phyloP scores from a whole-genome alignment of 164 flowering plant species.

The Nymphaea colorata region DNA sequence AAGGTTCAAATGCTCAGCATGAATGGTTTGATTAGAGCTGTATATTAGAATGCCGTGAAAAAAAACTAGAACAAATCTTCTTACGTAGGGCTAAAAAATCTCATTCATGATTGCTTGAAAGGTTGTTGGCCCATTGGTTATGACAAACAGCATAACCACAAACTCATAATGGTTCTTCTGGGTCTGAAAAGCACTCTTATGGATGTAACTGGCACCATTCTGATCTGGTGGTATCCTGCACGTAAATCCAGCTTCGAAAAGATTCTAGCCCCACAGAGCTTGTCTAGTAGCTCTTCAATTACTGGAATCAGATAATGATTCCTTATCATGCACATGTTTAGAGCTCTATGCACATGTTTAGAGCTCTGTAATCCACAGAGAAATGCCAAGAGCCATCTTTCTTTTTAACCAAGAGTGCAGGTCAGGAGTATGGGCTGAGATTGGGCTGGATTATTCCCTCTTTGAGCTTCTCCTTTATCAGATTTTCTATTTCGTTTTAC shows the following conservation, averaged over 20 bases:
- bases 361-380: background rate
- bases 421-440: background rate
- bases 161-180: constrained; percentile 4
- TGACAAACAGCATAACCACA: constrained; percentile 4
- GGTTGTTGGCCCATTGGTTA: background rate
- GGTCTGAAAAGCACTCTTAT: background rate
- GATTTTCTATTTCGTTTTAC: background rate
- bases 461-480: background rate
- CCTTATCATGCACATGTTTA: background rate
- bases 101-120: constrained; percentile 3
- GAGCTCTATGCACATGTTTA: background rate
- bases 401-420: background rate
- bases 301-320: background rate
- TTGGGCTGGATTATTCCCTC: background rate
- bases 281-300: background rate
- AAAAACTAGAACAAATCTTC: background rate
- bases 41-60: constrained; percentile 1
- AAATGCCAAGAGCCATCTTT: background rate
- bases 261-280: background rate
- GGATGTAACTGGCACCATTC: background rate
- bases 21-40: constrained; percentile 1
- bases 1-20: too few species aligned
- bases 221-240: background rate
- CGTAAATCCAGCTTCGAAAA: background rate
- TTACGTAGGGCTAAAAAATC: background rate